Conservation (phyloP, 768 basidiomycete genomes). For the Neoboletus brunneissimus region DNA sequence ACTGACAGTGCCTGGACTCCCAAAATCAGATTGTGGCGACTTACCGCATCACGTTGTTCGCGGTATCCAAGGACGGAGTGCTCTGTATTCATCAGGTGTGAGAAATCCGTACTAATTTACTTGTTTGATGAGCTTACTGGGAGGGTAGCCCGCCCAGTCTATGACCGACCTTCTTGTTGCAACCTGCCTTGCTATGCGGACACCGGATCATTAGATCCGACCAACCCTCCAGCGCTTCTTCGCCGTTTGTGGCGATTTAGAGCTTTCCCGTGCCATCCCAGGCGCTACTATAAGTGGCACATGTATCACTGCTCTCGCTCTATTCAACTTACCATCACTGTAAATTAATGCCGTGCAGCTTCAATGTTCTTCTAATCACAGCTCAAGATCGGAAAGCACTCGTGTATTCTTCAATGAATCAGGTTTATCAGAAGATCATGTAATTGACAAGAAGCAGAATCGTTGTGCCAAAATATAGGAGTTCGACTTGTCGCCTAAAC, state of each 20-base stretch:
- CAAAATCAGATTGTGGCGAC: constrained; percentile 27
- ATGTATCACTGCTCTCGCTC: neutral
- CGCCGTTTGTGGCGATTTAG: neutral
- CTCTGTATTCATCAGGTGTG: constrained; percentile 31
- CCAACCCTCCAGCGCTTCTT: neutral
- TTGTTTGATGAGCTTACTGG: constrained; percentile 2
- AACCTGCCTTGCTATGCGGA: constrained; percentile 33
- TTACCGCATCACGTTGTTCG: constrained; percentile 30
- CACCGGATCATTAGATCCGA: constrained; percentile 23
- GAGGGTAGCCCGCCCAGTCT: constrained; percentile 16
- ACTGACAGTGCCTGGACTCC: constrained; percentile 23
- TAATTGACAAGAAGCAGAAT: neutral
- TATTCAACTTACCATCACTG: neutral
- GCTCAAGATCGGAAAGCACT: neutral
- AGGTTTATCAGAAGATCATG: neutral
- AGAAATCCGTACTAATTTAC: neutral
- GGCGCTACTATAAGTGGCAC: neutral
- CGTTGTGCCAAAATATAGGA: neutral
- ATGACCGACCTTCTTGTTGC: constrained; percentile 32
- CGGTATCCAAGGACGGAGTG: constrained; percentile 32
- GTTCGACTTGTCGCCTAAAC: neutral
- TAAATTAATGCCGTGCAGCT: neutral
- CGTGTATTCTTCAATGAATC: neutral
- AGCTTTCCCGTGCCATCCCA: neutral
- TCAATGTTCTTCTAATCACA: neutral